Evolutionary conservation across 805 yeast genomes (phyloP).

Genomic region (Cyberlindnera veronae): DNA sequence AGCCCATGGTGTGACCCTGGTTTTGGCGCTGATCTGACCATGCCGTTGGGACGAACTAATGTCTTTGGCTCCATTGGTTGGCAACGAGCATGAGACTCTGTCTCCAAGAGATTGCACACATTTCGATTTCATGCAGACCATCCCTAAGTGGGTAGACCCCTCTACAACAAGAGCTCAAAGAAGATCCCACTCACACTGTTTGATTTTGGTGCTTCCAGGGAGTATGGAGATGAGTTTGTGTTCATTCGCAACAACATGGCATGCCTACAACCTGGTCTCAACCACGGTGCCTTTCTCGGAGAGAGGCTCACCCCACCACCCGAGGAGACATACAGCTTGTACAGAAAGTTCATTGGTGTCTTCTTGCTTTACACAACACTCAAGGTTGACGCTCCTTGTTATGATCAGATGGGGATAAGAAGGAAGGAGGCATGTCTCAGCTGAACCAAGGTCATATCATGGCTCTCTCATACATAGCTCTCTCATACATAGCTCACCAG

Average conservation of each 20-base stretch:
- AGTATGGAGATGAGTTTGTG: no score
- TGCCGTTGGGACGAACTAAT: no score
- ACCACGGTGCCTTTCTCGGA: constrained; percentile 76
- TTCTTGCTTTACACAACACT: constrained; percentile 84
- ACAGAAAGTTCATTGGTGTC: constrained; percentile 92
- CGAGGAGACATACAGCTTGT: constrained; percentile 95
- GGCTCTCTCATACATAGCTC: no score
- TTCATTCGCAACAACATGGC: constrained; percentile 69
- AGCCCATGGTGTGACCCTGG: no score
- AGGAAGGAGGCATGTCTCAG: no score
- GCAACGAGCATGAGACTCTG: constrained; percentile 79
- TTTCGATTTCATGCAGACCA: constrained; percentile 94
- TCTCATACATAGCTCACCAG: no score
- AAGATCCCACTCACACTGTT: no score
- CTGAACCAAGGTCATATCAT: no score
- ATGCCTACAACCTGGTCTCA: constrained; percentile 71
- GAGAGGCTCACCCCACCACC: constrained; percentile 97
- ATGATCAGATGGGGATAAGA: constrained; percentile 70
- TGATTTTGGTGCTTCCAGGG: no score
- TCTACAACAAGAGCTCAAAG: constrained; percentile 74
- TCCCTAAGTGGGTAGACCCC: constrained; percentile 98
- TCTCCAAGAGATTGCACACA: constrained; percentile 82
- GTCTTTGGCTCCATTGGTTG: no score
- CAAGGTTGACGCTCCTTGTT: constrained; percentile 79
- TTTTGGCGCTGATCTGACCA: no score